Percentiles rank a stretch among this genome's conserved stretches.
Evolutionary conservation across 169 alveolate genomes (phyloP).

Genomic region (Ichthyophthirius multifiliis): DNA sequence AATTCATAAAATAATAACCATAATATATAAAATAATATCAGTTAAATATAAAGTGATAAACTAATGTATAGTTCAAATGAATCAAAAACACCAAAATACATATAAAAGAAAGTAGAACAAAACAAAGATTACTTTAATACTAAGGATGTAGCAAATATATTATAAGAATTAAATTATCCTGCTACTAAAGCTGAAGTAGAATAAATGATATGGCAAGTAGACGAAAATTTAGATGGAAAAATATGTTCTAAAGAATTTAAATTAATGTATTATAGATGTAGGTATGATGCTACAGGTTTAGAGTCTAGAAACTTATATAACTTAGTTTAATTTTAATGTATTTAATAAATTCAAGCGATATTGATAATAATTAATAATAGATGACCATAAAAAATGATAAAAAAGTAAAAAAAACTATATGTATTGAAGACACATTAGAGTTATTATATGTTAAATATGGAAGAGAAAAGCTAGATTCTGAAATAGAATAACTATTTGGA

Average conservation of each 20-base stretch:
- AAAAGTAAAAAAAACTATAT: constrained; percentile 67
- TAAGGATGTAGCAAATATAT: constrained; percentile 45
- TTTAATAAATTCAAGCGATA: constrained; percentile 78
- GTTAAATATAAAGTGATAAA: too few relatives aligned
- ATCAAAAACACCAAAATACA: too few relatives aligned
- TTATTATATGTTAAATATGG: constrained; percentile 89
- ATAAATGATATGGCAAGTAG: constrained; percentile 90
- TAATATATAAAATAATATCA: too few relatives aligned
- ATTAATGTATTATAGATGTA: constrained; percentile 89
- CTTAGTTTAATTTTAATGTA: constrained; percentile 90
- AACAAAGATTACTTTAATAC: constrained; percentile 39
- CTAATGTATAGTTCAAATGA: too few relatives aligned
- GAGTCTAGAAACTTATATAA: constrained; percentile 90
- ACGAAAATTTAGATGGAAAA: constrained; percentile 88
- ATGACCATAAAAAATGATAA: too few relatives aligned
- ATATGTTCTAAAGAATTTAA: constrained; percentile 86
- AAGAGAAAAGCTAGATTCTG: constrained; percentile 85
- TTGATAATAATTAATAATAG: too few relatives aligned
- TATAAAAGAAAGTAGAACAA: constrained; percentile 23
- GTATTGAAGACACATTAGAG: constrained; percentile 92
- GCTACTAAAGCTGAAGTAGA: constrained; percentile 68
- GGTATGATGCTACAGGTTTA: constrained; percentile 84
- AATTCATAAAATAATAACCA: too few relatives aligned
- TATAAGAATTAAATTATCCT: constrained; percentile 36
- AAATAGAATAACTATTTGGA: constrained; percentile 88